phyloP scores from a whole-genome alignment of 2,329 filamentous ascomycete species.

The Colletotrichum sp. region DNA sequence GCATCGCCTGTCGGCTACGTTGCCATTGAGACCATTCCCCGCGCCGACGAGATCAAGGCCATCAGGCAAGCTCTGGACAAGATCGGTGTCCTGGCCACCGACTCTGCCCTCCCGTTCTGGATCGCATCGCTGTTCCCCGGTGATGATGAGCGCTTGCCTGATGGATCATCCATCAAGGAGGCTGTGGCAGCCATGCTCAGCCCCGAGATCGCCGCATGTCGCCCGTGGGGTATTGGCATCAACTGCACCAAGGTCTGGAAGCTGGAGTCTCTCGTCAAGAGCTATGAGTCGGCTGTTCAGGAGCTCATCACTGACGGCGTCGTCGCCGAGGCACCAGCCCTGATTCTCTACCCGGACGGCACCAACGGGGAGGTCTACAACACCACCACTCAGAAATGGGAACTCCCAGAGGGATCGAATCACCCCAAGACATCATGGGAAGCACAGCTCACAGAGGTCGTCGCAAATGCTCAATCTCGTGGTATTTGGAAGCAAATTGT shows the following conservation, averaged over 20 bases:
- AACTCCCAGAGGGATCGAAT: conserved; percentile 35
- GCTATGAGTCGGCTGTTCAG: conserved; percentile 56
- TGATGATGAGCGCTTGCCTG: conserved; percentile 57
- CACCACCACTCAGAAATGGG: conserved; percentile 66
- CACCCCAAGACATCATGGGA: conserved; percentile 47
- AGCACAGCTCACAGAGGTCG: conserved; percentile 44
- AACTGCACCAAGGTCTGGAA: conserved; percentile 74
- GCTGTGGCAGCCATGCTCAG: conserved; percentile 43
- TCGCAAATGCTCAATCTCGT: conserved; percentile 37
- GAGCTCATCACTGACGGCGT: conserved; percentile 38
- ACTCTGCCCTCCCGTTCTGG: conserved; percentile 55
- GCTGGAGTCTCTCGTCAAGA: conserved; percentile 57
- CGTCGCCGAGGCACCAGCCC: conserved; percentile 48
- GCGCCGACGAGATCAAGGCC: conserved; percentile 65
- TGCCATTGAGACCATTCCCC: conserved; percentile 70
- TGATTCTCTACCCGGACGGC: conserved; percentile 73
- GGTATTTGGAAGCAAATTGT: conserved; percentile 51
- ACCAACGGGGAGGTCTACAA: conserved; percentile 73
- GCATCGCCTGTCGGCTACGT: conserved; percentile 53
- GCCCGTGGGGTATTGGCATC: conserved; percentile 69
- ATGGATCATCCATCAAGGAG: conserved; percentile 50
- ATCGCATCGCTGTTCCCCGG: conserved; percentile 67
- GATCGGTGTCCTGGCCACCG: conserved; percentile 29
- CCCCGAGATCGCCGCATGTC: conserved; percentile 20
- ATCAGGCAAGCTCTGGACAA: conserved; percentile 50